phyloP scores from a whole-genome alignment of 441 rosid species.

The Populus hybrid region DNA sequence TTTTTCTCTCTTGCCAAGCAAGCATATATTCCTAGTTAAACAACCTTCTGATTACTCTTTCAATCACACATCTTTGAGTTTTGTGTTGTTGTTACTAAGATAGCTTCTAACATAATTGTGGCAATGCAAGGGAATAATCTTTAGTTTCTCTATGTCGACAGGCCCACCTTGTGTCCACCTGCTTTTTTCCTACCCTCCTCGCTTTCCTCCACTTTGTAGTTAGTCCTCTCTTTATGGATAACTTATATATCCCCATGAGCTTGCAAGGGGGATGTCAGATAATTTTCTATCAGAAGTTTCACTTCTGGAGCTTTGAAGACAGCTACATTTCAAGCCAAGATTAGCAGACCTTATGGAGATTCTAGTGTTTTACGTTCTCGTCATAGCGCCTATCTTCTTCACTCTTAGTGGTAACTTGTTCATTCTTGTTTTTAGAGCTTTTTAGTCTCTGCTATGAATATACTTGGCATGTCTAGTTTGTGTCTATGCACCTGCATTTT shows the following conservation, averaged over 20 bases:
- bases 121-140: background rate
- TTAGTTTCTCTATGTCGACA: background rate
- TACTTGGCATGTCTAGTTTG: background rate
- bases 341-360: background rate
- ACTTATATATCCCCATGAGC: background rate
- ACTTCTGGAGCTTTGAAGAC: background rate
- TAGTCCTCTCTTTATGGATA: background rate
- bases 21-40: slow-evolving; percentile 31
- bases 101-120: background rate
- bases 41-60: background rate
- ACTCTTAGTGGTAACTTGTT: slow-evolving; percentile 13
- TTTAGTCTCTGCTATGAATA: background rate
- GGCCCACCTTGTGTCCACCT: background rate
- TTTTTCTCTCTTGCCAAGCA: slow-evolving; percentile 33
- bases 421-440: background rate
- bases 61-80: background rate
- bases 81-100: background rate
- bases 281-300: background rate
- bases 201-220: background rate
- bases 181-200: background rate
- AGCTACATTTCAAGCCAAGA: background rate
- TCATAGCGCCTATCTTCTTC: slow-evolving; percentile 11
- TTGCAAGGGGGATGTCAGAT: background rate
- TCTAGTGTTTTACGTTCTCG: background rate
- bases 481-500: background rate